These are phyloP conservation scores for Falciphora oryzae DNA, from an alignment of 2,329 filamentous ascomycete species.

Conservation along the genomic window DNA sequence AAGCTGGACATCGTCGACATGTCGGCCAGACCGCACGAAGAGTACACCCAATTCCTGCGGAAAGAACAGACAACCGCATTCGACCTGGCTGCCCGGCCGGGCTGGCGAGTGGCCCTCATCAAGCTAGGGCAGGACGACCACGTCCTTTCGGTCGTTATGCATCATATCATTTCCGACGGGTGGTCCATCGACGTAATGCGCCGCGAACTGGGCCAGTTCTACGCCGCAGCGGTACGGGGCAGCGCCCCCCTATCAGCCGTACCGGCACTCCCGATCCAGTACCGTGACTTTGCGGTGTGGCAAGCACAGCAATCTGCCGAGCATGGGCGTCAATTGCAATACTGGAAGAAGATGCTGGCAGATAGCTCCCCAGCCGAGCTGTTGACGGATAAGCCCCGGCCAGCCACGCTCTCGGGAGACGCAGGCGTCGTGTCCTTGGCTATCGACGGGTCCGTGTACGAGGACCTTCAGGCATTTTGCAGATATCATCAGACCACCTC, in stretches of 20 bases:
- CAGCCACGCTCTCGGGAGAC: not conserved
- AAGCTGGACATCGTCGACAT: not conserved
- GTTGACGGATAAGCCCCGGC: not conserved
- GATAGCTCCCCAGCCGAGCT: slow-evolving; percentile 4
- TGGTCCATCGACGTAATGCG: not conserved
- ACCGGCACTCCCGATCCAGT: slow-evolving; percentile 1
- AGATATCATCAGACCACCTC: slow-evolving; percentile 18
- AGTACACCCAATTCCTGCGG: not conserved
- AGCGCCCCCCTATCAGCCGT: not conserved
- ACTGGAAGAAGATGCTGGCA: not conserved
- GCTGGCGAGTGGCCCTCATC: not conserved
- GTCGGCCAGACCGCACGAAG: not conserved
- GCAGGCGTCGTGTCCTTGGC: not conserved
- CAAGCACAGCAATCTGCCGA: not conserved
- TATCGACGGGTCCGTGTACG: not conserved
- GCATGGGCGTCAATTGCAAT: not conserved
- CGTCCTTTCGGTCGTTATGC: not conserved
- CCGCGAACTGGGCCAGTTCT: slow-evolving; percentile 1
- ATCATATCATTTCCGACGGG: slow-evolving; percentile 3
- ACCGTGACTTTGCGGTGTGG: not conserved
- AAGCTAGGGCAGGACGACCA: not conserved
- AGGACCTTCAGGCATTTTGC: not conserved
- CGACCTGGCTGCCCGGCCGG: not conserved
- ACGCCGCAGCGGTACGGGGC: not conserved
- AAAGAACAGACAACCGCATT: not conserved